These are phyloP conservation scores for Phyllosticta citriasiana DNA, from an alignment of 2,329 filamentous ascomycete genomes.

Conservation along the genomic window DNA sequence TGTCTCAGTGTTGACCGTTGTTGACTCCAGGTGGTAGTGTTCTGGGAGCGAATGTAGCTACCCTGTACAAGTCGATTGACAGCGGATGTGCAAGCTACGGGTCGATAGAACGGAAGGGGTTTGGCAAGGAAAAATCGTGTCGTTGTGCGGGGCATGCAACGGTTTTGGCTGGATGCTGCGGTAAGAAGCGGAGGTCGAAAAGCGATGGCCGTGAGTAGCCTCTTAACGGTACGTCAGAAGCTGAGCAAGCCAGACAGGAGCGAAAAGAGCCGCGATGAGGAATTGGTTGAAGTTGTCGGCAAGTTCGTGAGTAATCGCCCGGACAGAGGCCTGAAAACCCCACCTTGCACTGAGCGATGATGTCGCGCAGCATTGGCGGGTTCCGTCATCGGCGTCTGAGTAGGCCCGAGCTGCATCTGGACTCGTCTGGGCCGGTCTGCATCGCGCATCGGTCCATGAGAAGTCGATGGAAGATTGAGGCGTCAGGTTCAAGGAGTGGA, in stretches of 20 bases:
- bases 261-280: not conserved
- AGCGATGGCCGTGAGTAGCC: not conserved
- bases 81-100: not conserved
- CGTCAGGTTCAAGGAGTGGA: not conserved
- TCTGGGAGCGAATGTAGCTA: not conserved
- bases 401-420: constrained; percentile 1
- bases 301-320: constrained; percentile 8
- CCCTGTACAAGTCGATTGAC: not conserved
- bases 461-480: not conserved
- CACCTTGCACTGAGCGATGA: not conserved
- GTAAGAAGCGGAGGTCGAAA: not conserved
- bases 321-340: constrained; percentile 1
- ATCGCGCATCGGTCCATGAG: not conserved
- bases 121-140: not conserved
- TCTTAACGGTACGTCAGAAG: not conserved
- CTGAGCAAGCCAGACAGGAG: not conserved
- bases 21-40: not conserved
- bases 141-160: constrained; percentile 7
- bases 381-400: constrained; percentile 7
- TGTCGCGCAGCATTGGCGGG: not conserved
- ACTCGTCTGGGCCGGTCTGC: not conserved
- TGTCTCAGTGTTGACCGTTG: not conserved
- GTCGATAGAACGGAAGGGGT: not conserved
- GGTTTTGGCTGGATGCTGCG: not conserved
- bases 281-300: constrained; percentile 7